These are phyloP conservation scores for Tricholoma terreum DNA, from an alignment of 768 basidiomycete genomes.

Conservation along the genomic window DNA sequence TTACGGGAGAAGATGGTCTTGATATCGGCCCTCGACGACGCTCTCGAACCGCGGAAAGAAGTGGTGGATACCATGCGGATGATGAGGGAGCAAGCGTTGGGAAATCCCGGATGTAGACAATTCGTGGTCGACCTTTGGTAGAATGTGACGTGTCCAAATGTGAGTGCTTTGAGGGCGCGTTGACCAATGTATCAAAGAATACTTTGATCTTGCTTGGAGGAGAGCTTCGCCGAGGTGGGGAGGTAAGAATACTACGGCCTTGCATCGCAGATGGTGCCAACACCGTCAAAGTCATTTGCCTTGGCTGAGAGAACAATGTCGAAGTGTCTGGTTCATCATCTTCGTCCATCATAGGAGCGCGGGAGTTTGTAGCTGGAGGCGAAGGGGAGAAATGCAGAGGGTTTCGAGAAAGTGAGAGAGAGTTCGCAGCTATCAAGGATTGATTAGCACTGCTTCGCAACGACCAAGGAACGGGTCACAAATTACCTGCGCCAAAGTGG, in stretches of 20 bases:
- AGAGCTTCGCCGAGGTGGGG: slow-evolving; percentile 40
- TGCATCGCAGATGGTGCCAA: slow-evolving; percentile 35
- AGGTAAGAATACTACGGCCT: slow-evolving; percentile 38
- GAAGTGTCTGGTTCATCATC: slow-evolving; percentile 40
- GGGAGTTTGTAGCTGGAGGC: slow-evolving; percentile 18
- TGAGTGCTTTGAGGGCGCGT: slow-evolving; percentile 41
- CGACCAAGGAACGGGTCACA: background rate
- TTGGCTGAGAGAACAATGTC: slow-evolving; percentile 28
- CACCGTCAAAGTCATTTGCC: slow-evolving; percentile 42
- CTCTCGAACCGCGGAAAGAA: slow-evolving; percentile 75
- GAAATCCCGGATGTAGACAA: slow-evolving; percentile 85
- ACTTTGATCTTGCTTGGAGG: slow-evolving; percentile 57
- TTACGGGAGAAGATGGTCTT: slow-evolving; percentile 55
- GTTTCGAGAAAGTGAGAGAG: slow-evolving; percentile 66
- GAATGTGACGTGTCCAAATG: slow-evolving; percentile 19
- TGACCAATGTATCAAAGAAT: slow-evolving; percentile 79
- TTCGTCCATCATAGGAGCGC: slow-evolving; percentile 40
- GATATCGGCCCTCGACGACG: slow-evolving; percentile 66
- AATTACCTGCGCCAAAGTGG: slow-evolving; percentile 71
- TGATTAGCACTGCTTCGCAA: background rate
- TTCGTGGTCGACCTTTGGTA: slow-evolving; percentile 49
- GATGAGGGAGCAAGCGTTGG: slow-evolving; percentile 70
- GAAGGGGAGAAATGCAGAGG: slow-evolving; percentile 65
- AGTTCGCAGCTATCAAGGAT: slow-evolving; percentile 56
- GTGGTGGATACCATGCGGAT: slow-evolving; percentile 74